Evolutionary conservation across 2,329 filamentous ascomycete genomes (phyloP).

Genomic region (Colletotrichum plurivorum): DNA sequence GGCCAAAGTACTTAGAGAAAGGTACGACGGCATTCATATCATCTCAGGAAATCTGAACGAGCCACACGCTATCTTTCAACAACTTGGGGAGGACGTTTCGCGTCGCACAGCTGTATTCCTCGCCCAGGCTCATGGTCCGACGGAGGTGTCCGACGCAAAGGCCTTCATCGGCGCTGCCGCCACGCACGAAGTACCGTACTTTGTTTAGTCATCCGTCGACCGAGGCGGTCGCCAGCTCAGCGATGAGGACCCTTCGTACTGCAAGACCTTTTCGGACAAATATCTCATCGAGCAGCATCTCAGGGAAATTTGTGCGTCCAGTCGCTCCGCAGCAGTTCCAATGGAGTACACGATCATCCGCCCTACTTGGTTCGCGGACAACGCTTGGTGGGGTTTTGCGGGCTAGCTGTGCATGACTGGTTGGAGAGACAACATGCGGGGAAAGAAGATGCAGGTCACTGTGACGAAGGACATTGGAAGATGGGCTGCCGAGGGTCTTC

Average conservation of each 20-base stretch:
- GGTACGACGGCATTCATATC: background rate
- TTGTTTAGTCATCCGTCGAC: conserved; percentile 75
- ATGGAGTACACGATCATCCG: conserved; percentile 49
- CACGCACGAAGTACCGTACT: conserved; percentile 64
- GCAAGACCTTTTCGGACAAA: background rate
- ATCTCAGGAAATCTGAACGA: background rate
- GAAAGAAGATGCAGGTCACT: conserved; percentile 45
- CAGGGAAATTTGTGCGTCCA: background rate
- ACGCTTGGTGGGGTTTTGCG: conserved; percentile 45
- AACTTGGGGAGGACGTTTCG: background rate
- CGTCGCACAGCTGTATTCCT: conserved; percentile 39
- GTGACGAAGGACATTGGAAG: conserved; percentile 45
- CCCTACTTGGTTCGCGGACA: conserved; percentile 47
- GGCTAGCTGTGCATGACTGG: conserved; percentile 46
- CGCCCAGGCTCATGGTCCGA: conserved; percentile 50
- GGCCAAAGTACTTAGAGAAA: background rate
- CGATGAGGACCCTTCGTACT: conserved; percentile 44
- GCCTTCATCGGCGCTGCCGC: conserved; percentile 65
- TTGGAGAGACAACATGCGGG: conserved; percentile 45
- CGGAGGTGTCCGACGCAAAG: conserved; percentile 64
- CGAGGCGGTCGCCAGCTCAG: conserved; percentile 73
- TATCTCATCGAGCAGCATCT: background rate
- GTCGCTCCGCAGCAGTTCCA: background rate
- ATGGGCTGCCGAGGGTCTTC: conserved; percentile 43
- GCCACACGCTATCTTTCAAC: background rate